Percentiles rank a stretch among this genome's conserved stretches.
phyloP scores from a whole-genome alignment of 768 basidiomycete species.

The Boletus vermiculosoides region DNA sequence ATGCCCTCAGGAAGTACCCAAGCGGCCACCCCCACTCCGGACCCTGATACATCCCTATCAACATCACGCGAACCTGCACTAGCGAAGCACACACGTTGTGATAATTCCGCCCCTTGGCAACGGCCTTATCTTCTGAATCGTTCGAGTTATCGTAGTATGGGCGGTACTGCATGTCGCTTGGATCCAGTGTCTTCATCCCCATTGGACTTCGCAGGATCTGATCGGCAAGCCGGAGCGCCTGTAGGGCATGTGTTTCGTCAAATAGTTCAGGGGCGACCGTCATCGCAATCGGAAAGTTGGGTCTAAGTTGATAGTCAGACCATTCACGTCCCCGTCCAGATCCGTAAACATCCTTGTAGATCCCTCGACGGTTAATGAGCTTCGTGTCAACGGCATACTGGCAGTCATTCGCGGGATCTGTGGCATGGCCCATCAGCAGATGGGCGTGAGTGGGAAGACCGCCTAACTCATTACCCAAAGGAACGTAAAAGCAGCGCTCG shows the following conservation, averaged over 20 bases:
- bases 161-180: conserved; percentile 83
- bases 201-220: conserved; percentile 79
- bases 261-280: conserved; percentile 96
- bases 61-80: conserved; percentile 2
- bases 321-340: conserved; percentile 86
- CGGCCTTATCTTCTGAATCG: conserved; percentile 74
- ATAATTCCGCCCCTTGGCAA: conserved; percentile 95
- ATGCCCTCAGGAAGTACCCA: conserved; percentile 94
- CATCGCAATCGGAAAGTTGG: conserved; percentile 96
- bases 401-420: conserved; percentile 70
- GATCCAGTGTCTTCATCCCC: conserved; percentile 96
- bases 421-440: conserved; percentile 2
- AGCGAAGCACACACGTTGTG: conserved; percentile 61
- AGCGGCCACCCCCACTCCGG: conserved; percentile 96
- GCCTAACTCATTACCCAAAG: conserved; percentile 48
- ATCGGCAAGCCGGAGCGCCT: conserved; percentile 78
- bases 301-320: conserved; percentile 95
- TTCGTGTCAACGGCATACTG: conserved; percentile 67
- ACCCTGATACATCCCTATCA: conserved; percentile 47
- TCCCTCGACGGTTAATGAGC: conserved; percentile 85
- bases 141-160: conserved; percentile 93
- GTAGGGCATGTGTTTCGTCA: conserved; percentile 73
- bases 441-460: background rate
- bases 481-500: conserved; percentile 90
- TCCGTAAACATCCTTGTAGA: conserved; percentile 98